Evolutionary conservation across 2,329 filamentous ascomycete genomes (phyloP).

Genomic region (Neodidymelliopsis sp.): DNA sequence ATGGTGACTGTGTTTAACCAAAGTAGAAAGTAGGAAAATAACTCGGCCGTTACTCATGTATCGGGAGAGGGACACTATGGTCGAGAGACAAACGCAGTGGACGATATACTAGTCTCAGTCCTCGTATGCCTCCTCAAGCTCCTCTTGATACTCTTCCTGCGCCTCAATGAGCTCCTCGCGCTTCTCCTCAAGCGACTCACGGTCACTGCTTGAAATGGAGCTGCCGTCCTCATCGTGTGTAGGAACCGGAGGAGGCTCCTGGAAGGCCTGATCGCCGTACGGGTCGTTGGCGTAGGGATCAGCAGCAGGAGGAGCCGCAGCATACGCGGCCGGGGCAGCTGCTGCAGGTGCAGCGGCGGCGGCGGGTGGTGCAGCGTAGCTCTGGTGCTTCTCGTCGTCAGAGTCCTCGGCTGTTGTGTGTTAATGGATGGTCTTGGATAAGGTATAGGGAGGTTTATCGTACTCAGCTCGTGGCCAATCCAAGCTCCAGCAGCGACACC

Average conservation of each 20-base stretch:
- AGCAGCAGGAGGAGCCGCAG: constrained; percentile 23
- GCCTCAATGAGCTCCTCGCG: constrained; percentile 62
- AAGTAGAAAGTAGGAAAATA: constrained; percentile 1
- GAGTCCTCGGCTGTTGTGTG: constrained; percentile 37
- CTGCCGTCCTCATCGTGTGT: constrained; percentile 54
- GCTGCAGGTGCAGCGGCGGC: constrained; percentile 27
- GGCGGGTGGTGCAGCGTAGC: constrained; percentile 16
- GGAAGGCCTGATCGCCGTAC: constrained; percentile 28
- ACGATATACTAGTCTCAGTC: constrained; percentile 1
- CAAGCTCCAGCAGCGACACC: constrained; percentile 68
- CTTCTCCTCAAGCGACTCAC: constrained; percentile 59
- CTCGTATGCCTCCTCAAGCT: constrained; percentile 46
- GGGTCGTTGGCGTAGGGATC: constrained; percentile 23
- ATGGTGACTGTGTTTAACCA: constrained; percentile 16
- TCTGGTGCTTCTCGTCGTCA: constrained; percentile 41
- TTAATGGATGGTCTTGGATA: too few relatives aligned
- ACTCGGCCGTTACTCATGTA: constrained; percentile 6
- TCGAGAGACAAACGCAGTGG: not conserved
- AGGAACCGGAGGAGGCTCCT: constrained; percentile 46
- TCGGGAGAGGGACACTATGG: not conserved
- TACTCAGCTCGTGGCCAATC: constrained; percentile 64
- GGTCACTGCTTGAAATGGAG: constrained; percentile 48
- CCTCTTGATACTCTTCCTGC: constrained; percentile 60
- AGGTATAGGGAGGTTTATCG: too few relatives aligned
- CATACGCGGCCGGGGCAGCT: constrained; percentile 24